Evolutionary conservation across 768 basidiomycete species (phyloP).

Genomic region (Ramaria sp.): DNA sequence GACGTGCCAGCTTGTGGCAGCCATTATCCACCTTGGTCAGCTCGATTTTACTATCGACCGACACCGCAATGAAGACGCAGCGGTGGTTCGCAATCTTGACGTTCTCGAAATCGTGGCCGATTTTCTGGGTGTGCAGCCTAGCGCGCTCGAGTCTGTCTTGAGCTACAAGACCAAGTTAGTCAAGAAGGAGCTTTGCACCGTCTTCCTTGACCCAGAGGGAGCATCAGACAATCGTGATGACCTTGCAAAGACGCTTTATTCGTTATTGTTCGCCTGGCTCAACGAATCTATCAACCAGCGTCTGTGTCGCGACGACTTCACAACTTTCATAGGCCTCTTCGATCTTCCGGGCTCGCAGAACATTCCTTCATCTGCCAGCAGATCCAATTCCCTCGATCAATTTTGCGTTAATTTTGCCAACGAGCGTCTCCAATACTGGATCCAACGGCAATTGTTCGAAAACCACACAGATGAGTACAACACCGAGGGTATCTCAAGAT

Average conservation of each 20-base stretch:
- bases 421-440: conserved; percentile 79
- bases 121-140: conserved; percentile 74
- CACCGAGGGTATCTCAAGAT: conserved; percentile 64
- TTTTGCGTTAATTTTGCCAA: conserved; percentile 96
- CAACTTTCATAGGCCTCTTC: conserved; percentile 85
- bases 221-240: conserved; percentile 91
- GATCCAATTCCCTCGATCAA: conserved; percentile 89
- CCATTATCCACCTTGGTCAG: conserved; percentile 94
- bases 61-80: conserved; percentile 79
- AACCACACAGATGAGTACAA: conserved; percentile 73
- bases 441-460: conserved; percentile 74
- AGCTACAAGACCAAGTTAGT: conserved; percentile 89
- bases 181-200: conserved; percentile 93
- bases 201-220: conserved; percentile 91
- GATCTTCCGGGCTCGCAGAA: conserved; percentile 93
- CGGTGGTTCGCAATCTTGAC: conserved; percentile 82
- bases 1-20: conserved; percentile 88
- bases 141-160: conserved; percentile 66
- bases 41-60: conserved; percentile 85
- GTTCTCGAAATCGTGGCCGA: conserved; percentile 77
- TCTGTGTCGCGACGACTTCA: conserved; percentile 87
- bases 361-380: conserved; percentile 47
- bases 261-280: conserved; percentile 90
- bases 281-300: conserved; percentile 95
- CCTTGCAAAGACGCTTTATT: conserved; percentile 87